These are phyloP conservation scores for Dysphania ambrosioides DNA, from an alignment of 148 eudicot species.

Conservation along the genomic window DNA sequence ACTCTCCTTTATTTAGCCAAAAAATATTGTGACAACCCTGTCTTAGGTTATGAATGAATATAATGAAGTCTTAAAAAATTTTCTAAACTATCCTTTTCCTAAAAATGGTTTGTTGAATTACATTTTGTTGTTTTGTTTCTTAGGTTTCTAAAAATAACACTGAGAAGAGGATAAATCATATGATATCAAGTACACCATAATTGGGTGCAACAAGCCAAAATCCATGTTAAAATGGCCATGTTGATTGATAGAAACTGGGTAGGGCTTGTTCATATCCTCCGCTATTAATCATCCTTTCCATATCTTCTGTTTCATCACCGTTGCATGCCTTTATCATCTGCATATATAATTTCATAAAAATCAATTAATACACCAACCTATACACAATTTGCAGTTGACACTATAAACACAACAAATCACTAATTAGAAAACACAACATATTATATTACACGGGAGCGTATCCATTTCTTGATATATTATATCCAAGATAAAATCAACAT, in stretches of 20 bases:
- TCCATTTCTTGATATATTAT: too few relatives aligned
- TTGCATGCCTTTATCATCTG: constrained; percentile 47
- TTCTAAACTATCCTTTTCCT: not conserved
- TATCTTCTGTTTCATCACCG: constrained; percentile 40
- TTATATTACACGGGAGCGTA: too few relatives aligned
- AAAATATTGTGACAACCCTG: not conserved
- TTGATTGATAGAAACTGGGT: constrained; percentile 34
- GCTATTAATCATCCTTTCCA: constrained; percentile 30
- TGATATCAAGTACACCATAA: constrained; percentile 25
- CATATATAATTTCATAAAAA: not conserved
- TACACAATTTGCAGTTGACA: too few relatives aligned
- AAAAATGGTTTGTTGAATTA: not conserved
- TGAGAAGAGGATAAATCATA: not conserved
- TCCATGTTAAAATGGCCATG: constrained; percentile 47
- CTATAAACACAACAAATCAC: too few relatives aligned
- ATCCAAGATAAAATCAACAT: too few relatives aligned
- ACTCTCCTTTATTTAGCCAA: not conserved
- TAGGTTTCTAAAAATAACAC: constrained; percentile 19
- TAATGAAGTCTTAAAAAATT: not conserved
- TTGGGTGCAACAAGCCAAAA: constrained; percentile 40
- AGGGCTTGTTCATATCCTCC: constrained; percentile 36
- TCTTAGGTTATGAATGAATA: constrained; percentile 4
- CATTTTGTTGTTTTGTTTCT: not conserved
- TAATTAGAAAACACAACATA: too few relatives aligned
- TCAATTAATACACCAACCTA: not conserved